Evolutionary conservation across 2,329 filamentous ascomycete species (phyloP), one percentile per base, ranked within the genome.

Genomic region (Fusarium chaquense): DNA sequence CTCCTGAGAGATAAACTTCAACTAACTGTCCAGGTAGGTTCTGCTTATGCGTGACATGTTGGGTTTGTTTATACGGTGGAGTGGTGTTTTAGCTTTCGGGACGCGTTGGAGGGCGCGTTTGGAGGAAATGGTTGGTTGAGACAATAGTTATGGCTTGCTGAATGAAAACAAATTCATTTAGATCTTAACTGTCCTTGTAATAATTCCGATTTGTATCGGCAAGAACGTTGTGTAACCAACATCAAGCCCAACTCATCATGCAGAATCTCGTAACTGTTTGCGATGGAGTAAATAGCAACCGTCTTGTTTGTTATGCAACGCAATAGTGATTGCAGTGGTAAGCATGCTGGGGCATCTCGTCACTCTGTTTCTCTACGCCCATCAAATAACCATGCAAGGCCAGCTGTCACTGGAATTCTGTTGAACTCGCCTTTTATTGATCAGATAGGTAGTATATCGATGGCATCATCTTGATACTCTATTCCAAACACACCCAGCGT

Each of bases 241-340:
- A 32, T 32, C 43, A 69, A 16, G 43, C 30, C 64, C 64, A 72
- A 61, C 56, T 67, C 67, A 67, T 62, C 62, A 65, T 64, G 69
- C 60, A 70, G 54, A 51, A 58, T 36, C 36, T 36, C 38, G 35
- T 58, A 47, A 62, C 41, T 63, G 41, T 62, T 60, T 61, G 58
- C 28, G 33, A 49, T 51, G 12, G 35, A 32, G 66, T 72, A 71
- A 71, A 71, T 61, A 72, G 65, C 57, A 71, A 72, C 62, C 47
- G 28, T 65, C 16, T 67, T 67, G 41, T 67, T 63, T 65, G 20
- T 64, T 64, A 40, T 64, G 49, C 33, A 35, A 11, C 28, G 28
- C 16, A 30, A 36, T 46, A 20, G 32, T 18, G 30, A 33, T 24
- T 15, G 28, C 18, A 20, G 16, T 26, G 22, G 24, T 10, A 35